A percentile compares a stretch with the other conserved stretches of the same genome.
phyloP scores from a whole-genome alignment of 2,329 filamentous ascomycete genomes.

The Bimuria novae-zelandiae region DNA sequence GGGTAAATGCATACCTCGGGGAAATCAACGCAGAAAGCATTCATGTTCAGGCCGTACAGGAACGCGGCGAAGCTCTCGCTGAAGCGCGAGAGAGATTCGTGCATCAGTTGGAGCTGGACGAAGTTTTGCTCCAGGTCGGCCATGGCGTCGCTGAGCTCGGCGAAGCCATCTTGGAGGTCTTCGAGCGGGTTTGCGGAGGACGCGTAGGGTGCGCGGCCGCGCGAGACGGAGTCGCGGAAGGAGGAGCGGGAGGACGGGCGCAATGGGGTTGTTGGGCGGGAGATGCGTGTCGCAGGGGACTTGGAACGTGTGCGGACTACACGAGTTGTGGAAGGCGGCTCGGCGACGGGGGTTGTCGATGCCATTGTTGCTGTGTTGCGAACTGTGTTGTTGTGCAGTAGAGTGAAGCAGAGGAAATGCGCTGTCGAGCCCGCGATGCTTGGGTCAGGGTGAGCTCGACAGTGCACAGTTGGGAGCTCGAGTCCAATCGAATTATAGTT shows the following conservation, averaged over 20 bases:
- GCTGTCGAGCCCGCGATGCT: background rate
- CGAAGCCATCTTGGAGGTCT: slow-evolving; percentile 84
- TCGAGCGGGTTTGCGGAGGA: slow-evolving; percentile 73
- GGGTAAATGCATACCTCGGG: slow-evolving; percentile 69
- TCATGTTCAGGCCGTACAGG: slow-evolving; percentile 97
- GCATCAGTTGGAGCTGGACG: slow-evolving; percentile 95
- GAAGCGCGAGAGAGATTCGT: slow-evolving; percentile 90
- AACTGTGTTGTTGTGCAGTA: slow-evolving; percentile 29
- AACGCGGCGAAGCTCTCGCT: slow-evolving; percentile 96
- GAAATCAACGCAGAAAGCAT: slow-evolving; percentile 97
- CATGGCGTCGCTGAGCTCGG: slow-evolving; percentile 90
- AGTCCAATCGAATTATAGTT: background rate
- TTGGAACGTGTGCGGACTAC: slow-evolving; percentile 58
- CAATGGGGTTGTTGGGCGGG: slow-evolving; percentile 88
- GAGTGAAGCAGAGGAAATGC: background rate
- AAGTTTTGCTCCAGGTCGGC: slow-evolving; percentile 96
- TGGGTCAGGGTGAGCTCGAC: background rate
- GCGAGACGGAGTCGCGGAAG: slow-evolving; percentile 63
- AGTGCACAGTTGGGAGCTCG: background rate
- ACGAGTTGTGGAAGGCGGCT: slow-evolving; percentile 40
- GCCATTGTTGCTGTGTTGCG: slow-evolving; percentile 23
- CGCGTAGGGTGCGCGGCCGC: slow-evolving; percentile 50
- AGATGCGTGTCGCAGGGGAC: slow-evolving; percentile 47
- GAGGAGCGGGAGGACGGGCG: slow-evolving; percentile 89
- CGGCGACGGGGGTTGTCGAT: slow-evolving; percentile 24